Evolutionary conservation across 1,284 basidiomycete genomes (phyloP), one percentile per base, ranked within the genome.

Genomic region (Meira miltonrushii): DNA sequence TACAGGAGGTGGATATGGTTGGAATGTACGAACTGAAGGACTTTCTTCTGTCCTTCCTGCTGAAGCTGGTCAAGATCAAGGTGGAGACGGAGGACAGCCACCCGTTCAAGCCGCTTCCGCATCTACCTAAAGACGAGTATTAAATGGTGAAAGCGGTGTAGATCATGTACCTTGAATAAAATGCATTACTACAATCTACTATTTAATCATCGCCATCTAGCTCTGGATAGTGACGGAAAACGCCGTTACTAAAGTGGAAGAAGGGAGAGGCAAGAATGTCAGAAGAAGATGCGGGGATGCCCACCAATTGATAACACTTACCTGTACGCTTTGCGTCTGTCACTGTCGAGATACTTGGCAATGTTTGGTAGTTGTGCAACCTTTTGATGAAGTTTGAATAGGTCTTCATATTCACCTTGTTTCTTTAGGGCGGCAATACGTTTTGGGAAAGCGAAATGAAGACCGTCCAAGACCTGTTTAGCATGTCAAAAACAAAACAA

Each of bases 171-270:
- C 10, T 40, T 40, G n/a, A 11, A 40, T 40, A 11, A 11, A 11
- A 11, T 40, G 39, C 39, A 40, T n/a, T n/a, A 11, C n/a, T n/a
- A 40, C n/a, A 11, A 40, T n/a, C 11, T 40, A 11, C n/a, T 40
- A 21, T 10, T 39, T 55, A 40, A 21, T 58, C 33, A 21, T 68
- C 56, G 43, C 62, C 79, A 63, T 83, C 83, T 15, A 84, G 75
- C 69, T 84, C 83, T 15, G 75, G 71, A 60, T 83, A 84, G 68
- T 82, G 71, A 28, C 83, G 77, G 72, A 81, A 84, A 38, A 84
- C 54, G 1, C 28, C 28, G 8, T 3, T 33, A 33, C 28, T 33
- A 8, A 33, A 33, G n/a, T n/a, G n/a, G 3, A 33, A 33, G 28
- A 8, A 33, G 8, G 8, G 28, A 33, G 28, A 33, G 28, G 8